Base-by-base conservation (phyloP, 176 grass and related monocot species). In the Secale cereale region DNA sequence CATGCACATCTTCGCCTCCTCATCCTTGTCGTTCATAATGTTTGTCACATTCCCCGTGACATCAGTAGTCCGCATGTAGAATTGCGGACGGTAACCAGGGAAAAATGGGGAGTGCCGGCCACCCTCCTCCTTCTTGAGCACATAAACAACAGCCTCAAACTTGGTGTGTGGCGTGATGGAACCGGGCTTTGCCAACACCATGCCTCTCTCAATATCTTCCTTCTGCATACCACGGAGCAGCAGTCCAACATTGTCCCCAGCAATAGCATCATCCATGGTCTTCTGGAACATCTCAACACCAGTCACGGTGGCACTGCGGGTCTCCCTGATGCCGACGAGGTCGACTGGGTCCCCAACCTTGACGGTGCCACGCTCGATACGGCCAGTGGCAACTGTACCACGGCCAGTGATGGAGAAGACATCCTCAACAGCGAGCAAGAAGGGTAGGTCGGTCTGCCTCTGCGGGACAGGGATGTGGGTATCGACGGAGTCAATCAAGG, bases 221-320 rank as follows among this genome's bases (percentile, higher is more conserved):
- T 97, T 97, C 77, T 90, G 88, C 36, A 94, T 91, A 71, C 95
- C 95, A 66, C 95, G 88, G 70, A 97, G 92, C 8, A 97, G 84
- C 1, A 97, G 68, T 0, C 92, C 90, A 0, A 97, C 95, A 86
- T 97, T 97, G 84, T 97, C 95, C 5, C 95, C 92, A 1, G 92
- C 95, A 82, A 97, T 92, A 74, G 95, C 95, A 40, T 97, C 95
- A 28, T 94, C 92, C 77, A 97, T 87, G 22, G 89, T 97, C 85
- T 97, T 97, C 81, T 94, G 92, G 83, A 94, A 97, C 95, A 97
- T 97, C 88, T 97, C 95, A 5, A 97, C 95, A 45, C 95, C 95
- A 3, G 95, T 97, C 6, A 97, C 94, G 0, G 90, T 94, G 65
- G 86, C 83, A 70, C 22, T 92, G 46, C 94, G 88, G 54, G 94